phyloP scores from a whole-genome alignment of 805 yeast species.

The Hanseniaspora clermontiae region DNA sequence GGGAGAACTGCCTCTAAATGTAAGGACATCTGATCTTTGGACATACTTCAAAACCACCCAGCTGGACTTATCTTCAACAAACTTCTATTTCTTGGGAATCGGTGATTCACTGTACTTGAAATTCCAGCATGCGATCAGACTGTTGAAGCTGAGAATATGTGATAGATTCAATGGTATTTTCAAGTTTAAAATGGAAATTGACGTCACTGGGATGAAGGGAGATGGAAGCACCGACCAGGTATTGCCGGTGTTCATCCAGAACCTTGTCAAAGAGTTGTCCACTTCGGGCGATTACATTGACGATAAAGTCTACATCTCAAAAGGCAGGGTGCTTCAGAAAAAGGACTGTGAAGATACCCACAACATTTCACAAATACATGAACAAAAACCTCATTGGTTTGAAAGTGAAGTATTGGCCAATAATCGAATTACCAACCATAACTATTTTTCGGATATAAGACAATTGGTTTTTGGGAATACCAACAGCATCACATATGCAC shows the following conservation, averaged over 20 bases:
- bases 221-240: constrained; percentile 35
- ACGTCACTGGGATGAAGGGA: constrained; percentile 70
- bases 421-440: constrained; percentile 47
- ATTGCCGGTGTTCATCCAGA: constrained; percentile 27
- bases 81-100: constrained; percentile 67
- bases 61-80: constrained; percentile 44
- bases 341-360: not conserved
- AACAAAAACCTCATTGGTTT: constrained; percentile 7
- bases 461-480: constrained; percentile 35
- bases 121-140: constrained; percentile 77
- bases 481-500: constrained; percentile 29
- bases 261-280: constrained; percentile 24
- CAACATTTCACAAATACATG: not conserved
- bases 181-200: constrained; percentile 66
- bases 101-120: constrained; percentile 90
- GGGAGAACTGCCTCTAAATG: constrained; percentile 80
- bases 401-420: constrained; percentile 41
- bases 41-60: constrained; percentile 54
- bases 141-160: constrained; percentile 59
- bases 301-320: constrained; percentile 21
- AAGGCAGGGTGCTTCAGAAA: constrained; percentile 16
- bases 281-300: constrained; percentile 16
- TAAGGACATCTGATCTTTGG: constrained; percentile 46
- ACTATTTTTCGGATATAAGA: constrained; percentile 87
- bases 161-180: constrained; percentile 62